Base-by-base conservation (phyloP, 805 yeast genomes). In the Candida awuae region DNA sequence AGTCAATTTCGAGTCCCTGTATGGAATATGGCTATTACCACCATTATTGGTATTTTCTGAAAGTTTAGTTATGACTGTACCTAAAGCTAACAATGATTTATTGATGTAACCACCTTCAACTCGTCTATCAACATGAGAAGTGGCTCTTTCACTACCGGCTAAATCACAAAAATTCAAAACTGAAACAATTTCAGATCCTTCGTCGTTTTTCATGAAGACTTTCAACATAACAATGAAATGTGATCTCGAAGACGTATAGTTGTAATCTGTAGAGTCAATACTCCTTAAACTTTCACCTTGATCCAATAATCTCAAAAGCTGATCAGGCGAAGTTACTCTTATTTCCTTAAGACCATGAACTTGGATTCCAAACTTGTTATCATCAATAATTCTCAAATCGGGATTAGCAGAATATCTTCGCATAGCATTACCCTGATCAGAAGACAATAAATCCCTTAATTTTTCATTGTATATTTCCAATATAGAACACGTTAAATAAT, bases 71-170 rank as follows among this genome's bases (percentile, higher is more conserved):
- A 90, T 87, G n/a, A 90, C 96, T 1, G 95, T 84, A 6, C 96
- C 87, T 36, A 90, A 69, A 0, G 97, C 94, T 37, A 90, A 66
- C 30, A 90, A 68, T 0, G 97, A 88, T 56, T 87, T 87, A 65
- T 90, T 90, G 56, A 90, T 90, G 55, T 70, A 92, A 0, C 96
- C 75, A 17, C 97, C 98, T 63, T 90, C 98, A 58, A 87, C 85
- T 39, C 97, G 67, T 51, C 97, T 71, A 54, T 85, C 96, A 1
- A 67, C 60, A 51, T 80, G 79, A 1, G 84, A 68, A 3, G 80
- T 75, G 0, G 94, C 95, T 37, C 83, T 72, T 61, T 90, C 98
- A n/a, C 95, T 83, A 21, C 98, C 98, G 0, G 98, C 98, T 53
- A 90, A 70, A 62, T 90, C 98, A 65, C 97, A 90, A 40, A 90